Percentiles rank a stretch among this genome's conserved stretches.
These are phyloP conservation scores for Mortierella sp. DNA, from an alignment of 371 early-diverging fungal species.

Conservation along the genomic window DNA sequence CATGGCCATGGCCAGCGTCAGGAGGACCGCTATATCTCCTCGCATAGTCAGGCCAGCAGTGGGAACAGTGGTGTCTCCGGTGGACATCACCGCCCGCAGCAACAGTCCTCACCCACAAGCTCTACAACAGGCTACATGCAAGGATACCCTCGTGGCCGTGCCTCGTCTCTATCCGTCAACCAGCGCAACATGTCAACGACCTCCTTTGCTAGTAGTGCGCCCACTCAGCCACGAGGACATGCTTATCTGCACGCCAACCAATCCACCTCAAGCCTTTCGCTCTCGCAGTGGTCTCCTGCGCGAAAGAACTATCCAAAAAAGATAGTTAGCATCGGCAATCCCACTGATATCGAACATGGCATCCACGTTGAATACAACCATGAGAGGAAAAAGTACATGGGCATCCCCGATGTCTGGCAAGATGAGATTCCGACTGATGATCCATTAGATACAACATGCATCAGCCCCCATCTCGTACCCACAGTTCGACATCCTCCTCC, in stretches of 20 bases:
- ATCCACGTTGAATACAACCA: slow-evolving; percentile 74
- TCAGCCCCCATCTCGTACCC: slow-evolving; percentile 72
- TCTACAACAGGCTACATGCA: slow-evolving; percentile 43
- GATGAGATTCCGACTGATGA: slow-evolving; percentile 71
- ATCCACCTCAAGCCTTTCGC: slow-evolving; percentile 48
- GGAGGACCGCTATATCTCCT: slow-evolving; percentile 46
- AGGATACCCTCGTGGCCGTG: slow-evolving; percentile 33
- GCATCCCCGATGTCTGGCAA: slow-evolving; percentile 75
- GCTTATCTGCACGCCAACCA: slow-evolving; percentile 48
- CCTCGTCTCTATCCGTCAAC: slow-evolving; percentile 45
- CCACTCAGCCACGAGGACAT: slow-evolving; percentile 26
- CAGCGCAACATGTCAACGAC: slow-evolving; percentile 36
- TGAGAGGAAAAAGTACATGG: slow-evolving; percentile 71
- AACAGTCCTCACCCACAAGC: slow-evolving; percentile 40
- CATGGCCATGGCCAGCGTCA: slow-evolving; percentile 21
- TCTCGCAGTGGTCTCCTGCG: slow-evolving; percentile 41
- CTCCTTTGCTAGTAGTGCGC: slow-evolving; percentile 46
- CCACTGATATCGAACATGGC: slow-evolving; percentile 74
- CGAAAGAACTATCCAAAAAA: slow-evolving; percentile 54
- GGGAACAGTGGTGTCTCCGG: neutral
- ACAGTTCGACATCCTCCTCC: slow-evolving; percentile 50
- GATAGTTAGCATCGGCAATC: slow-evolving; percentile 69
- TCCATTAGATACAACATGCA: slow-evolving; percentile 69
- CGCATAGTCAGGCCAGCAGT: slow-evolving; percentile 12
- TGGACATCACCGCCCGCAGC: slow-evolving; percentile 6